A percentile compares a stretch with the other conserved stretches of the same genome.
phyloP scores from a whole-genome alignment of 2,329 filamentous ascomycete species.

The Paecilomyces fulvus region DNA sequence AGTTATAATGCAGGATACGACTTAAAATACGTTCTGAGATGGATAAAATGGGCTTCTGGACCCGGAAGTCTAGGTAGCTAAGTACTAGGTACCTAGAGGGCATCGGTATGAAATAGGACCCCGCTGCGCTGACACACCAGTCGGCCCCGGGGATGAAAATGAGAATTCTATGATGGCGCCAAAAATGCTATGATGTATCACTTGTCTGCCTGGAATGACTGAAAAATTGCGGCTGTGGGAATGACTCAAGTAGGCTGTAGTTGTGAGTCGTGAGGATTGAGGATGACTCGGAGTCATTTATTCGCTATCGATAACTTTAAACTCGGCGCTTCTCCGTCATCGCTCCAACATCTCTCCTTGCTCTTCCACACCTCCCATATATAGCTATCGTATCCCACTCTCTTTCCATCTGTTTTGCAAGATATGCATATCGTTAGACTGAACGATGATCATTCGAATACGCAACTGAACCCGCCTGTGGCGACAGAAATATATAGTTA shows the following conservation, averaged over 20 bases:
- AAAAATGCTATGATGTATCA: neutral
- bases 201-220: neutral
- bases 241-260: neutral
- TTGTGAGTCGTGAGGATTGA: neutral
- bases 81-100: neutral
- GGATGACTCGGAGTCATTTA: conserved; percentile 9
- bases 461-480: conserved; percentile 26
- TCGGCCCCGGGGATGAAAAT: neutral
- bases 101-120: neutral
- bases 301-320: conserved; percentile 19
- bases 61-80: neutral
- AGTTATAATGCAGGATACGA: neutral
- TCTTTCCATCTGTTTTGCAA: neutral
- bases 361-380: neutral
- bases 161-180: neutral
- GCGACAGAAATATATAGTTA: conserved; percentile 16
- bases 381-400: neutral
- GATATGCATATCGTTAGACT: conserved; percentile 2
- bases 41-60: neutral
- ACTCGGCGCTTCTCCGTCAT: conserved; percentile 17
- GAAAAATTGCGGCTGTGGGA: neutral
- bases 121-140: neutral
- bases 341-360: conserved; percentile 1
- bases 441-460: conserved; percentile 39
- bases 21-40: neutral